Conservation (phyloP, 257 asterid species). For the Avicennia marina region DNA sequence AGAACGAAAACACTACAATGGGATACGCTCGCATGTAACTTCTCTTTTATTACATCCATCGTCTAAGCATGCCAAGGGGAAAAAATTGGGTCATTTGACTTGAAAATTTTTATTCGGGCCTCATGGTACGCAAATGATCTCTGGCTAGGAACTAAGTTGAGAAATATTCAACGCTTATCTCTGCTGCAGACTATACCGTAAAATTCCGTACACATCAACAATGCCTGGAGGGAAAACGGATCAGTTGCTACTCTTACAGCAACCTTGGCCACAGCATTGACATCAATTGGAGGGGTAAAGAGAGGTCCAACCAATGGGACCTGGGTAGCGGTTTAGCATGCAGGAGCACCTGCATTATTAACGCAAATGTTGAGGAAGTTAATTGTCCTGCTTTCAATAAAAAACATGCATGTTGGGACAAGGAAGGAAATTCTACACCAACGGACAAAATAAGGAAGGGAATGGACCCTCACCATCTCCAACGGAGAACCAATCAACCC, state of each 20-base stretch:
- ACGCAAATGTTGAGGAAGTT: no score
- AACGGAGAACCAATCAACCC: slow-evolving; percentile 86
- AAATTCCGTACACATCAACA: slow-evolving; percentile 66
- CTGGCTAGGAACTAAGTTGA: no score
- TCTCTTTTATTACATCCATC: no score
- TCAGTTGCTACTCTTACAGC: slow-evolving; percentile 85
- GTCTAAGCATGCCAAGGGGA: no score
- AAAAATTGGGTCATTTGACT: no score
- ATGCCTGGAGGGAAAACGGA: slow-evolving; percentile 94
- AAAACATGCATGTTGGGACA: not conserved
- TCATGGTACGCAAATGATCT: no score
- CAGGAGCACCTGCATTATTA: slow-evolving; percentile 20
- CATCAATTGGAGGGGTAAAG: slow-evolving; percentile 76
- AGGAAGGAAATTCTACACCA: not conserved
- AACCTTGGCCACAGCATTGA: slow-evolving; percentile 76
- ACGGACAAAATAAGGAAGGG: not conserved
- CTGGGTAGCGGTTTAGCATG: slow-evolving; percentile 59
- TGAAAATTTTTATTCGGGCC: no score
- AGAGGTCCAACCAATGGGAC: slow-evolving; percentile 87
- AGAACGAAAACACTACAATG: no score
- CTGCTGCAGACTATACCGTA: slow-evolving; percentile 70
- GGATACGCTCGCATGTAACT: no score
- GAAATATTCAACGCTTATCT: slow-evolving; percentile 24
- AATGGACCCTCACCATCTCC: slow-evolving; percentile 54
- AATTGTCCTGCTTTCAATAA: no score